Base-by-base conservation (phyloP, 345 rosid genomes). In the Camelina hispida region DNA sequence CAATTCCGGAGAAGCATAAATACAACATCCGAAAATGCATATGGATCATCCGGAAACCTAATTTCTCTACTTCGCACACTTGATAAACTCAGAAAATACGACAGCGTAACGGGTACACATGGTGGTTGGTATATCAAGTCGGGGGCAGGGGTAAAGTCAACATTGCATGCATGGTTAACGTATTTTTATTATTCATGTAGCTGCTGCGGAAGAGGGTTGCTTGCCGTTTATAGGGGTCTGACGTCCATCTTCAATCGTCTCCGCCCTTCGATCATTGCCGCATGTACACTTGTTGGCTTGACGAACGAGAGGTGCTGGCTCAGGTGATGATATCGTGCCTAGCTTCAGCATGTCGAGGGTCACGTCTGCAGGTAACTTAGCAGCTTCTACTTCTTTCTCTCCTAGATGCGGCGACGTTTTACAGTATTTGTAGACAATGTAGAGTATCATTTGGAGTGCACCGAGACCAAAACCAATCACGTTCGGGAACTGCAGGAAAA, bases 391-490 rank as follows among this genome's bases (percentile, higher is more conserved):
- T 69, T 79, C 79, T 69, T 74, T 74, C 63, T 79, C 79, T 47
- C 75, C 78, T 16, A 79, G 8, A 62, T 79, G 59, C 43, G 75
- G 60, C 28, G 79, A 68, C 55, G 80, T 55, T 62, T 81, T 81
- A 43, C 79, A 69, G 47, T 81, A 82, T 75, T 68, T 85, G 48
- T 87, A 87, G 0, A 85, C 57, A 18, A 78, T 59, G 66, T 79
- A 87, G 16, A 87, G 67, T 8, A 80, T 58, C 91, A 87, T 87
- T 70, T 87, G 91, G 15, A 81, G 76, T 34, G 85, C 35, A 30
- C 91, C 91, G 12, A 87, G 85, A 4, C 25, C 20, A 40, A 85
- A 72, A 9, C 91, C 91, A 32, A 87, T 16, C 38, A 83, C 78
- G 25, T 87, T 87, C 3, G 91, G 91, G 66, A 85, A 47, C 91